Evolutionary conservation across 306 rosid genomes (phyloP).

Genomic region (Prunus salicina): DNA sequence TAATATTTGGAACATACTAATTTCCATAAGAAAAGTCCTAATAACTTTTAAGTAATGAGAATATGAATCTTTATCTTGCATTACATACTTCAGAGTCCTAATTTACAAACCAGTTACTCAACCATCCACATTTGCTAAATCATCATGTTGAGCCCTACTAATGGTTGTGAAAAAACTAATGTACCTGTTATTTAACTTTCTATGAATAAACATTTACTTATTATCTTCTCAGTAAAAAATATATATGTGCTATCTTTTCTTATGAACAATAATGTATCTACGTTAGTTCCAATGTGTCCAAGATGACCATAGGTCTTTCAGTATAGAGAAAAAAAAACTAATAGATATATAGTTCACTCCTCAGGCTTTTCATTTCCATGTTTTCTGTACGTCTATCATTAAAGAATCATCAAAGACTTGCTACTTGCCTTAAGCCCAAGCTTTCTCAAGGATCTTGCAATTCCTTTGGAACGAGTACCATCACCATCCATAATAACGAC

Average conservation of each 20-base stretch:
- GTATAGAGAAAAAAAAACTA: not conserved
- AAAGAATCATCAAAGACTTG: not conserved
- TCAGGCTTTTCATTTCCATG: not conserved
- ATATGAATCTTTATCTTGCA: not conserved
- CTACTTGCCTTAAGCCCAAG: conserved; percentile 78
- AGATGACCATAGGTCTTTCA: too few species aligned
- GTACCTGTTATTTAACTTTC: too few species aligned
- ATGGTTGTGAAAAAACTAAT: too few species aligned
- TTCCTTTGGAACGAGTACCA: conserved; percentile 74
- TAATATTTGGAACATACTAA: not conserved
- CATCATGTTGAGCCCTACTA: too few species aligned
- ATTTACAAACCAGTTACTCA: too few species aligned
- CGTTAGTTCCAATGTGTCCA: too few species aligned
- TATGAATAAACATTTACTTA: too few species aligned
- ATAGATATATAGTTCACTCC: not conserved
- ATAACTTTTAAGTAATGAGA: not conserved
- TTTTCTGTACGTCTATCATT: not conserved
- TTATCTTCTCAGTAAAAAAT: too few species aligned
- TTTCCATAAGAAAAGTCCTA: not conserved
- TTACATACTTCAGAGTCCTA: not conserved
- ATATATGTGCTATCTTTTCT: too few species aligned
- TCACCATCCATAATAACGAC: conserved; percentile 88
- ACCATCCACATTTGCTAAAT: too few species aligned
- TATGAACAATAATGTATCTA: too few species aligned
- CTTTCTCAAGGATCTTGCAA: conserved; percentile 87